phyloP scores from a whole-genome alignment of 495 filamentous ascomycete species.

The Hypoxylon fragiforme region DNA sequence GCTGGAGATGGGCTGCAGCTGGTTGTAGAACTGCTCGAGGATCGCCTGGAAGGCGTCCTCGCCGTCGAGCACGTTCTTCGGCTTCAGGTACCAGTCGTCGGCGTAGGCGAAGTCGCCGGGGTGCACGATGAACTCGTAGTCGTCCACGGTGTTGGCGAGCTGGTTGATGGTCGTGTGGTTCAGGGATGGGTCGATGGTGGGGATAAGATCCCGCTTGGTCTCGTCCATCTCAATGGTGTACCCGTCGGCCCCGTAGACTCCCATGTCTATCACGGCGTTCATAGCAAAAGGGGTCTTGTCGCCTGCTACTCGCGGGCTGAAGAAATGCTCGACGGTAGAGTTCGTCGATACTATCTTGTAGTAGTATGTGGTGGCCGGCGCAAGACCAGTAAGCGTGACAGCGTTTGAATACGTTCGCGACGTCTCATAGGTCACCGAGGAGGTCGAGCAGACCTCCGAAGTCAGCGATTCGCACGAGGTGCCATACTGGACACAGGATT shows the following conservation, averaged over 20 bases:
- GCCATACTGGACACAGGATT: slow-evolving; percentile 52
- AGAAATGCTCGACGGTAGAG: slow-evolving; percentile 58
- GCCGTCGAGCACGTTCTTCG: slow-evolving; percentile 47
- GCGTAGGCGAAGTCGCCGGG: slow-evolving; percentile 56
- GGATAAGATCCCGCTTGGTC: slow-evolving; percentile 57
- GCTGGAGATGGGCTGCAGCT: slow-evolving; percentile 47
- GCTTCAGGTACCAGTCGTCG: slow-evolving; percentile 50
- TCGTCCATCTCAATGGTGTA: slow-evolving; percentile 55
- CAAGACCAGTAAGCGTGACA: slow-evolving; percentile 40
- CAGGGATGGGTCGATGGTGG: slow-evolving; percentile 55
- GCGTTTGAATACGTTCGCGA: slow-evolving; percentile 48
- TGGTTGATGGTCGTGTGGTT: slow-evolving; percentile 65
- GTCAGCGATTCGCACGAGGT: slow-evolving; percentile 36
- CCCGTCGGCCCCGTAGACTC: slow-evolving; percentile 59
- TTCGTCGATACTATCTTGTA: slow-evolving; percentile 60
- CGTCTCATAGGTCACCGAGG: slow-evolving; percentile 44
- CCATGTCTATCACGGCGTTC: slow-evolving; percentile 49
- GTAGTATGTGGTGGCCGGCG: slow-evolving; percentile 49
- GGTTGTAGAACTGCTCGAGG: slow-evolving; percentile 48
- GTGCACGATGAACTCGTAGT: slow-evolving; percentile 64
- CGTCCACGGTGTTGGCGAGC: slow-evolving; percentile 56
- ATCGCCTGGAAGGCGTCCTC: slow-evolving; percentile 49
- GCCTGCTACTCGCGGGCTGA: slow-evolving; percentile 54
- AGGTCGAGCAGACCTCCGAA: slow-evolving; percentile 39
- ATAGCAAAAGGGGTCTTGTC: slow-evolving; percentile 48